Conservation (phyloP, 345 rosid species). For the Syzygium jambos region DNA sequence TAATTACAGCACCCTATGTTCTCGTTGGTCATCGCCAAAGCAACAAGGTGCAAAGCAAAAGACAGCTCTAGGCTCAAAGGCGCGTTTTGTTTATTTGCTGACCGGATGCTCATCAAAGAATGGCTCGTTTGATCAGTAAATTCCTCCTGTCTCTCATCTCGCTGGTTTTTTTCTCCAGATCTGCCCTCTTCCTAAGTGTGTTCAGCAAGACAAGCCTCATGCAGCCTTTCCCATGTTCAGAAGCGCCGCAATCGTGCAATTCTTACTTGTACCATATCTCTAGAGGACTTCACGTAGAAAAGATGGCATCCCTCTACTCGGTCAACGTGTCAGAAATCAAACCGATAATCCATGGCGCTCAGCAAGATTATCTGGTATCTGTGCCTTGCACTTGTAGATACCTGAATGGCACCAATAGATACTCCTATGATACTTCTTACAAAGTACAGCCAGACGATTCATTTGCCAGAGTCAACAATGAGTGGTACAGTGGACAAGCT, state of each 20-base stretch:
- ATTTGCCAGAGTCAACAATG: conserved; percentile 19
- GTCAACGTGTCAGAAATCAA: conserved; percentile 23
- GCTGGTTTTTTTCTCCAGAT: background rate
- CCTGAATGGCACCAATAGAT: conserved; percentile 15
- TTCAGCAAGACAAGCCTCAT: background rate
- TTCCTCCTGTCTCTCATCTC: background rate
- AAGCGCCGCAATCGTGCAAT: conserved; percentile 3
- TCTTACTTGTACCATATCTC: conserved; percentile 34
- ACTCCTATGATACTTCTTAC: conserved; percentile 34
- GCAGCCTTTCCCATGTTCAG: background rate
- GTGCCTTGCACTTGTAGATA: conserved; percentile 40
- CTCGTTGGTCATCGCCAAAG: background rate
- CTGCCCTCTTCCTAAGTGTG: background rate
- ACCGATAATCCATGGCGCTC: background rate
- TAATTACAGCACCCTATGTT: background rate
- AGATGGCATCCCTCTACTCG: conserved; percentile 27
- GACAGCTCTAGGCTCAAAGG: background rate
- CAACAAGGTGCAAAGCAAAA: background rate
- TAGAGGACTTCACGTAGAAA: conserved; percentile 4
- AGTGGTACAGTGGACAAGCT: conserved; percentile 34
- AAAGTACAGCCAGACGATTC: conserved; percentile 11
- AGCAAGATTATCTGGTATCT: conserved; percentile 25
- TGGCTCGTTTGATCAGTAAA: background rate
- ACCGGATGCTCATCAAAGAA: background rate
- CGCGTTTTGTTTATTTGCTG: background rate